Evolutionary conservation across 129 eudicot genomes (phyloP).

Genomic region (Deinandra increscens): DNA sequence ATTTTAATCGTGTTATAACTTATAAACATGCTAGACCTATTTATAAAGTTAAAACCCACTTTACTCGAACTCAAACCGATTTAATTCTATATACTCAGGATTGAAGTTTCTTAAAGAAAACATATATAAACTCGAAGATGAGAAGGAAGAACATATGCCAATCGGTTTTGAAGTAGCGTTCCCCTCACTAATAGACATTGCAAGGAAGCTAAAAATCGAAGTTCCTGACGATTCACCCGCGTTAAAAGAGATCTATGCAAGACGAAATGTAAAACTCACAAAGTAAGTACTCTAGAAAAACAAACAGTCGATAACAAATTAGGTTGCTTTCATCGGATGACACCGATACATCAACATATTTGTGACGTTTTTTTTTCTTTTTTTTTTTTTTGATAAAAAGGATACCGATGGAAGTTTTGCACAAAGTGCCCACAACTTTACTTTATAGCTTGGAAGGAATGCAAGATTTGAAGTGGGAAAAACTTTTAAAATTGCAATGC

Average conservation of each 20-base stretch:
- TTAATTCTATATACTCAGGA: conserved; percentile 53
- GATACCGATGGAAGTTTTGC: no score
- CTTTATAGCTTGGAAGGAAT: conserved; percentile 96
- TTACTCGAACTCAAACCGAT: no score
- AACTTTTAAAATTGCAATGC: conserved; percentile 61
- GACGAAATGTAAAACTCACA: conserved; percentile 65
- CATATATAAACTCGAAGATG: conserved; percentile 62
- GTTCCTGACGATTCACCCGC: conserved; percentile 58
- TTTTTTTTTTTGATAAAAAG: no score
- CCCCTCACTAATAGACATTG: conserved; percentile 81
- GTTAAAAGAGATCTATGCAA: conserved; percentile 63
- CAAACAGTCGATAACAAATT: no score
- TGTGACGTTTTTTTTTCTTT: background rate
- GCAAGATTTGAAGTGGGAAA: conserved; percentile 77
- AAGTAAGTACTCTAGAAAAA: conserved; percentile 72
- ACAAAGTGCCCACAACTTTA: conserved; percentile 71
- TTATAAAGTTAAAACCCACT: no score
- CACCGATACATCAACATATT: no score
- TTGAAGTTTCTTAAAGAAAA: conserved; percentile 55
- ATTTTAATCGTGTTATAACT: no score
- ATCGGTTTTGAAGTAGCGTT: conserved; percentile 97
- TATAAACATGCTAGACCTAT: no score
- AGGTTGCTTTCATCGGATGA: no score
- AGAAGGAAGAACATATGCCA: conserved; percentile 83
- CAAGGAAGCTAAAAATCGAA: conserved; percentile 51